phyloP scores from a whole-genome alignment of 2,329 filamentous ascomycete genomes.

The Cytospora piceae region DNA sequence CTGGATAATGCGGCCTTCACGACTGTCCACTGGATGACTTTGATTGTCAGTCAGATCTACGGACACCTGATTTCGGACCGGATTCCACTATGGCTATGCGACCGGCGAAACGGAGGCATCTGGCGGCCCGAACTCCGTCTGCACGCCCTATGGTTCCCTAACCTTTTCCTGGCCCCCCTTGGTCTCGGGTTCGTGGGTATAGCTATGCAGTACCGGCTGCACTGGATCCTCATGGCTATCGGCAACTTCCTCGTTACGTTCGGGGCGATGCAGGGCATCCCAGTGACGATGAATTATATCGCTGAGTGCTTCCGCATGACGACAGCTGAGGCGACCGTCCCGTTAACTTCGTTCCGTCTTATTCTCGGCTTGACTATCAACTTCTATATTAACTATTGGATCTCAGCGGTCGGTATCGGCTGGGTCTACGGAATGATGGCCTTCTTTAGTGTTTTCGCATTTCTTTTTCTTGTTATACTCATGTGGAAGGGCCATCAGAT shows the following conservation, averaged over 20 bases:
- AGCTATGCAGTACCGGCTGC: conserved; percentile 44
- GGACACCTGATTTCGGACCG: conserved; percentile 45
- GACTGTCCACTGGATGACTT: conserved; percentile 47
- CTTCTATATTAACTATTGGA: conserved; percentile 47
- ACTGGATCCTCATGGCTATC: conserved; percentile 45
- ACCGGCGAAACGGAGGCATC: conserved; percentile 35
- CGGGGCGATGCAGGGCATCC: conserved; percentile 39
- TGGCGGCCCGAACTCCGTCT: conserved; percentile 48
- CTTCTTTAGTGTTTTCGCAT: conserved; percentile 40
- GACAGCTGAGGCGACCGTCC: conserved; percentile 42
- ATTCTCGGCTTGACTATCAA: conserved; percentile 43
- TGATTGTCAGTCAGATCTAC: conserved; percentile 42
- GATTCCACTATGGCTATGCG: conserved; percentile 41
- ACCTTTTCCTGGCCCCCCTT: conserved; percentile 39
- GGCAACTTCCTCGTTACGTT: conserved; percentile 46
- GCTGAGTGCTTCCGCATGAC: conserved; percentile 42
- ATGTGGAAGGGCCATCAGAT: conserved; percentile 38
- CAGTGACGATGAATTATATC: conserved; percentile 40
- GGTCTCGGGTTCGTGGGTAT: conserved; percentile 44
- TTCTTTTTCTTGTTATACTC: conserved; percentile 35
- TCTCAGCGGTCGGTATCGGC: conserved; percentile 39
- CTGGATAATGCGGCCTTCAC: conserved; percentile 45
- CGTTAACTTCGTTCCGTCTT: conserved; percentile 42
- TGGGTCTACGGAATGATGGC: conserved; percentile 49
- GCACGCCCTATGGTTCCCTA: conserved; percentile 37